Evolutionary conservation across 2,329 filamentous ascomycete genomes (phyloP), one percentile per base, ranked within the genome.

Genomic region (Didymella arachidicola): DNA sequence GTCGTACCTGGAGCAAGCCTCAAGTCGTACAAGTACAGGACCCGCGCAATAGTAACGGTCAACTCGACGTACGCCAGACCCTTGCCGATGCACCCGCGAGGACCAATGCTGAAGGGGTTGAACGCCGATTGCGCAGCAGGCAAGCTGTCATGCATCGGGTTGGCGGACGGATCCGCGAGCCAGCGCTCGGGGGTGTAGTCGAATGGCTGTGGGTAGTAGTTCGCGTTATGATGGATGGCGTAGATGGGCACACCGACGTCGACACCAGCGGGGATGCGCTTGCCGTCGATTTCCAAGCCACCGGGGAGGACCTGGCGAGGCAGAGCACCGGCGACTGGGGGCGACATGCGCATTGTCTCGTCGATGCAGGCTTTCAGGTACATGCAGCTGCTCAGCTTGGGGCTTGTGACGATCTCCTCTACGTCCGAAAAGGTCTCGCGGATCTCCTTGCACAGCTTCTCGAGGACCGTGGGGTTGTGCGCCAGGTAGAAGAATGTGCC

Each of bases 61-160:
- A 90, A 84, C 79, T 91, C 88, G 43, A 85, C 81, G 66, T 90
- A 89, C 2, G 88, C 88, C 43, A 90, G 76, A 0, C 84, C 83
- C 80, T 91, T 91, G 0, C 89, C 89, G 53, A 92, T 90, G 70
- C 89, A 92, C 2, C 88, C 88, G 11, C 89, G 79, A 0, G 88
- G 86, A 0, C 89, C 89, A 61, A 91, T 80, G 44, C 84, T 87
- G 67, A 92, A 92, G 1, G 91, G 89, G 62, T 88, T 92, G 77
- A 91, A 94, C 0, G 90, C 90, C 32, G 81, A 83, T 49, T 89
- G 84, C 2, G 89, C 88, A 11, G 69, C 67, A 8, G 66, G 27
- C 26, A 77, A 66, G 30, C 68, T 68, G 41, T 41, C 53, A 38
- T 72, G 66, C 14, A 75, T 50, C 2, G 74, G 74, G 49, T 77